phyloP scores from a whole-genome alignment of 257 asterid genomes.

The Fraxinus excelsior region DNA sequence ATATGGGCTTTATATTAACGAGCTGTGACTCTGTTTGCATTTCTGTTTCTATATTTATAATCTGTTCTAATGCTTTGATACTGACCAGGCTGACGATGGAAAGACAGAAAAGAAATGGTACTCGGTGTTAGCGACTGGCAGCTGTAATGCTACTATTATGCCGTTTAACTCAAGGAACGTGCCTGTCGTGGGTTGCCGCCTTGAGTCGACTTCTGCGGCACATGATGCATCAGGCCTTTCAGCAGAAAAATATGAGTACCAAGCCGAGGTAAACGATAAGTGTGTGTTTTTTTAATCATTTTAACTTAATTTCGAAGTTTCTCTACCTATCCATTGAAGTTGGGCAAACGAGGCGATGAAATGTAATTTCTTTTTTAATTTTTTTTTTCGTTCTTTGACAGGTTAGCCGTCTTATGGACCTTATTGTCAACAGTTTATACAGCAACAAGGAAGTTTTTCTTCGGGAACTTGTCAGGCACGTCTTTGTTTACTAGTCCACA shows the following conservation, averaged over 20 bases:
- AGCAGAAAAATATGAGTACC: slow-evolving; percentile 85
- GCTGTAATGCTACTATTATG: slow-evolving; percentile 16
- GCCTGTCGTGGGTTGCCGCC: slow-evolving; percentile 42
- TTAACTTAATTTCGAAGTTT: neutral
- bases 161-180: slow-evolving; percentile 34
- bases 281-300: neutral
- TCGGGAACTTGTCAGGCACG: slow-evolving; percentile 92
- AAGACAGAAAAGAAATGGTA: slow-evolving; percentile 49
- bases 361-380: neutral
- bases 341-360: neutral
- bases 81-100: slow-evolving; percentile 48
- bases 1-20: neutral
- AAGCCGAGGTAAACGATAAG: slow-evolving; percentile 75
- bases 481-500: neutral
- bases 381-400: slow-evolving; percentile 33
- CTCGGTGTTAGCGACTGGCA: slow-evolving; percentile 48
- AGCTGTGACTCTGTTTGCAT: neutral
- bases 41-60: slow-evolving; percentile 17
- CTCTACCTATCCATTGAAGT: neutral
- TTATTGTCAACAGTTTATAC: slow-evolving; percentile 88
- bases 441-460: slow-evolving; percentile 97
- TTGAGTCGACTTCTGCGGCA: slow-evolving; percentile 80
- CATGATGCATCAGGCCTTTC: slow-evolving; percentile 54
- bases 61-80: slow-evolving; percentile 8
- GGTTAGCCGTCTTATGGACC: slow-evolving; percentile 99